Evolutionary conservation across 768 basidiomycete genomes (phyloP), one percentile per base, ranked within the genome.

Genomic region (Kwoniella shandongensis): DNA sequence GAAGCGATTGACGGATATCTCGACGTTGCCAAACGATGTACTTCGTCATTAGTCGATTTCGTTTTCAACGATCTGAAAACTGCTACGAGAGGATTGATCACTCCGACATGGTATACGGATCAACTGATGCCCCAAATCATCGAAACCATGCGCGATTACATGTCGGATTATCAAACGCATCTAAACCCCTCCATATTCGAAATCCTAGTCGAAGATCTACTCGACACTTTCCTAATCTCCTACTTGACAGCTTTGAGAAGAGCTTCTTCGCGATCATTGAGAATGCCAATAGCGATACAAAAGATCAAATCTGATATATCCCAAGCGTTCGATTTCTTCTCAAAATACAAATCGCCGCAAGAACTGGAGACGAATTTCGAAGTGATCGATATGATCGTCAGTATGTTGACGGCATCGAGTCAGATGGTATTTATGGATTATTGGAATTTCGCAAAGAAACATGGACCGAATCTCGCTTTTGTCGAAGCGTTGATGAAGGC

Each of bases 1-100:
- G 88, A 94, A 62, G 92, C 93, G 30, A 97, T 98, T 65, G 94
- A 99, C 73, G 96, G 96, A 2, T 98, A 93, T 77, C 83, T 98
- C 61, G 96, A 99, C 76, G 91, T 98, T 36, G 93, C 93, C 50
- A 98, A 98, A 81, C 90, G 89, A 75, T 98, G 93, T 80, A 91
- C 88, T 20, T 89, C 94, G 67, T 88, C 88, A 0, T 83, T 99
- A 55, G 92, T 99, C 70, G 88, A 89, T 66, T 85, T 94, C 68
- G 86, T 98, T 67, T 91, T 96, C 81, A 89, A 96, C 76, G 96
- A 98, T 74, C 79, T 98, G 65, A 89, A 87, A 74, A 85, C 88
- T 0, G 93, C 88, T 10, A 88, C 85, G 15, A 91, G 89, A 74
- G 81, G 81, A 36, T 81, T 98, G 35, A 92, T 98, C 82, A 86